A percentile compares a stretch with the other conserved stretches of the same genome.
Evolutionary conservation across 1,284 basidiomycete species (phyloP).

Genomic region (Irpex rosettiformis): DNA sequence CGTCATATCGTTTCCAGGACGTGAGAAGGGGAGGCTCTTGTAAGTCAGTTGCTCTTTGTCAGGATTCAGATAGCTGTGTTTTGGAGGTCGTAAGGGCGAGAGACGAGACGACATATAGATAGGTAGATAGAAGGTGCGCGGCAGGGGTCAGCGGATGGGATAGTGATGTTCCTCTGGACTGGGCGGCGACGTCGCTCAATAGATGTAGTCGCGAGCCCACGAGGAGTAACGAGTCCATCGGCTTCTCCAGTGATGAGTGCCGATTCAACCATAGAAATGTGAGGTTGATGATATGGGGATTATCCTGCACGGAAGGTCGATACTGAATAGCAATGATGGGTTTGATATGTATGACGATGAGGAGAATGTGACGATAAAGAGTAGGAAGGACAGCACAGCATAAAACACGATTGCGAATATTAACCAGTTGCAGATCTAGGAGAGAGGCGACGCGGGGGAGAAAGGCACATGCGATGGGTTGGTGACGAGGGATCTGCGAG

Average conservation of each 20-base stretch:
- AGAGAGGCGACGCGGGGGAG: neutral
- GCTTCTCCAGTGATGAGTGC: neutral
- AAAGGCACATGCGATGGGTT: neutral
- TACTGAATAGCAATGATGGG: neutral
- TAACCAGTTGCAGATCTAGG: neutral
- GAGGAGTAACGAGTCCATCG: neutral
- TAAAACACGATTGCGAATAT: neutral
- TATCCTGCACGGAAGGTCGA: neutral
- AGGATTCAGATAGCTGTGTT: neutral
- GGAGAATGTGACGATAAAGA: neutral
- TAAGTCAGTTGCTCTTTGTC: neutral
- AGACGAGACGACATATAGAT: neutral
- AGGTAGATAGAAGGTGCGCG: neutral
- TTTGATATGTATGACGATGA: neutral
- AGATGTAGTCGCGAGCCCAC: neutral
- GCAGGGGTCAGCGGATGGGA: neutral
- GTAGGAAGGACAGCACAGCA: neutral
- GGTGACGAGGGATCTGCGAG: neutral
- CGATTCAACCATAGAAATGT: too few relatives aligned
- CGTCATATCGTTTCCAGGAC: neutral
- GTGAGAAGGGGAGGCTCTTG: neutral
- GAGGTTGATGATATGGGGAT: neutral
- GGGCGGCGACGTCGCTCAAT: neutral
- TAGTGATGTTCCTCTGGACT: neutral
- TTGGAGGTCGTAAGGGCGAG: neutral